Conservation (phyloP, 148 eudicot species). For the Rhododendron kiyosumense region DNA sequence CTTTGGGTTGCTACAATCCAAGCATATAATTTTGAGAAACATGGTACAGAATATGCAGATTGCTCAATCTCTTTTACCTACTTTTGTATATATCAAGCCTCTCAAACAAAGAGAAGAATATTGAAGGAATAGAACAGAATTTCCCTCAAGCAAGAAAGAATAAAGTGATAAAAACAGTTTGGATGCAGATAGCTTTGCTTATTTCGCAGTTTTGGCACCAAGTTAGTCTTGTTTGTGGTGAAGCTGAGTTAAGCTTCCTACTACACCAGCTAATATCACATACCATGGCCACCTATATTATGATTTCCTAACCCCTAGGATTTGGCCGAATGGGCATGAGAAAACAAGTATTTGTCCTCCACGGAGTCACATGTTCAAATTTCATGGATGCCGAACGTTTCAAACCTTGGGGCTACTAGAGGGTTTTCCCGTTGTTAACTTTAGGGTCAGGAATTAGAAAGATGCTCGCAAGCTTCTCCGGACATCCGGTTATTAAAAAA, state of each 20-base stretch:
- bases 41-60: background rate
- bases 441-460: too few relatives aligned
- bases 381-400: too few relatives aligned
- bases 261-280: background rate
- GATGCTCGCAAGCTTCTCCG: fast-evolving
- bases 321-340: too few relatives aligned
- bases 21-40: background rate
- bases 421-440: too few relatives aligned
- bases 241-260: background rate
- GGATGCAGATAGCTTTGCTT: background rate
- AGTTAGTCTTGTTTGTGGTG: background rate
- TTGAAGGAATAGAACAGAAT: background rate
- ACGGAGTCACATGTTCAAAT: too few relatives aligned
- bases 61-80: background rate
- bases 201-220: background rate
- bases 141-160: constrained; percentile 20
- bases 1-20: background rate
- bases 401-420: too few relatives aligned
- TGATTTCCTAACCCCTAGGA: background rate
- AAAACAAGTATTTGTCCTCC: too few relatives aligned
- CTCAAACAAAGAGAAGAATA: background rate
- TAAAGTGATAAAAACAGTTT: constrained; percentile 8
- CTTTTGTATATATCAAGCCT: constrained; percentile 12
- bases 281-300: background rate
- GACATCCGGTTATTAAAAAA: too few relatives aligned